A percentile compares a stretch with the other conserved stretches of the same genome.
These are phyloP conservation scores for Remersonia thermophila DNA, from an alignment of 2,329 filamentous ascomycete species.

Conservation along the genomic window DNA sequence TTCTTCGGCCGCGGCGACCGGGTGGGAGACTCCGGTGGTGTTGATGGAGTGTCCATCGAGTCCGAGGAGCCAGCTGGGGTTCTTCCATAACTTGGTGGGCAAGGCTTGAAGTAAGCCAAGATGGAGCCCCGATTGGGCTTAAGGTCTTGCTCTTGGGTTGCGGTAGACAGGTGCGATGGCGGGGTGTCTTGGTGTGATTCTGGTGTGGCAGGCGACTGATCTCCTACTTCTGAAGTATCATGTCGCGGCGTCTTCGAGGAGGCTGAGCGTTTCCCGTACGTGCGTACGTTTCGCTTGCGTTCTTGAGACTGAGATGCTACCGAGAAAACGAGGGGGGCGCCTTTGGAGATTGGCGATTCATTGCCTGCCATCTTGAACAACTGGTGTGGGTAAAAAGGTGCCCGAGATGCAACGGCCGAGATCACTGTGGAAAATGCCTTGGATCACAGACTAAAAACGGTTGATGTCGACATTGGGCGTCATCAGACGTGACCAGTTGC, in stretches of 20 bases:
- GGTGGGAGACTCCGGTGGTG: slow-evolving; percentile 23
- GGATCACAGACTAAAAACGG: too few relatives aligned
- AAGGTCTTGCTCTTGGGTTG: slow-evolving; percentile 1
- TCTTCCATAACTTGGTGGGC: slow-evolving; percentile 4
- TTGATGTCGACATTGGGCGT: too few relatives aligned
- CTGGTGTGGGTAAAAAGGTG: too few relatives aligned
- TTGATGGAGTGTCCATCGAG: slow-evolving; percentile 11
- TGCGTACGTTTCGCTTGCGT: slow-evolving; percentile 24
- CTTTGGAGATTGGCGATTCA: background rate
- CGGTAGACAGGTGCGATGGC: slow-evolving; percentile 3
- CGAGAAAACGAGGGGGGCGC: background rate
- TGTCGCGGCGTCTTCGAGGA: slow-evolving; percentile 12
- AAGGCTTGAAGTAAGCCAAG: slow-evolving; percentile 19
- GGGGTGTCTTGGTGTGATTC: background rate
- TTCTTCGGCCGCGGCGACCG: slow-evolving; percentile 14
- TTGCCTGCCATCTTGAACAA: slow-evolving; percentile 6
- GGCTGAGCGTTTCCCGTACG: slow-evolving; percentile 24
- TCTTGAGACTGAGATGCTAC: background rate
- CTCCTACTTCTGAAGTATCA: background rate
- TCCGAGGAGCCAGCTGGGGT: slow-evolving; percentile 15
- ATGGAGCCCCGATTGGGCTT: slow-evolving; percentile 15
- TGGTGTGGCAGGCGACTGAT: background rate
- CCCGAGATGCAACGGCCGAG: too few relatives aligned
- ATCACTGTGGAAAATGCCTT: too few relatives aligned
- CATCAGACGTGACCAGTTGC: too few relatives aligned